A percentile compares a stretch with the other conserved stretches of the same genome.
Conservation (phyloP, 768 basidiomycete species). For the Xerocomus spinulosus region DNA sequence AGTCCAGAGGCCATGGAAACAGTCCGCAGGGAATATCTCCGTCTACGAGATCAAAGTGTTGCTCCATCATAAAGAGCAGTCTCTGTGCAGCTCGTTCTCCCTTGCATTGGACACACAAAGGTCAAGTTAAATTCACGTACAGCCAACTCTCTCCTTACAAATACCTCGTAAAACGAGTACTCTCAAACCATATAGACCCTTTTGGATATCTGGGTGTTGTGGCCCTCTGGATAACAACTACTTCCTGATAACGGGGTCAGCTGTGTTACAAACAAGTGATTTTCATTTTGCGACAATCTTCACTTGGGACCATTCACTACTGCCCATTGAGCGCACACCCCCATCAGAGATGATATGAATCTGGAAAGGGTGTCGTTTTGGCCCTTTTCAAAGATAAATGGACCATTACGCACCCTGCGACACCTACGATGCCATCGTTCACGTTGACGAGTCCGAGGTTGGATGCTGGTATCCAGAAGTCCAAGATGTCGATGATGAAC, state of each 20-base stretch:
- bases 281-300: neutral
- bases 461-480: constrained; percentile 87
- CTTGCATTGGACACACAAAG: constrained; percentile 7
- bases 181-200: no score
- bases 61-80: neutral
- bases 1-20: constrained; percentile 69
- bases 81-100: no score
- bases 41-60: constrained; percentile 45
- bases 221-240: no score
- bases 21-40: constrained; percentile 69
- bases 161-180: no score
- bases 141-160: no score
- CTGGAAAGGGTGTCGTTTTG: constrained; percentile 34
- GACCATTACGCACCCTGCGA: constrained; percentile 65
- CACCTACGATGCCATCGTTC: constrained; percentile 82
- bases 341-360: constrained; percentile 66
- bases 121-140: neutral
- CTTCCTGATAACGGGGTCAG: no score
- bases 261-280: neutral
- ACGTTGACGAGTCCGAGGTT: constrained; percentile 69
- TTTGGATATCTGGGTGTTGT: no score
- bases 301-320: constrained; percentile 44
- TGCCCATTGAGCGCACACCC: constrained; percentile 62
- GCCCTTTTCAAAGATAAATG: neutral
- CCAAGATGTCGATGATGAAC: constrained; percentile 78